phyloP scores from a whole-genome alignment of 2,329 filamentous ascomycete species.

The Malbranchea zuffiana region DNA sequence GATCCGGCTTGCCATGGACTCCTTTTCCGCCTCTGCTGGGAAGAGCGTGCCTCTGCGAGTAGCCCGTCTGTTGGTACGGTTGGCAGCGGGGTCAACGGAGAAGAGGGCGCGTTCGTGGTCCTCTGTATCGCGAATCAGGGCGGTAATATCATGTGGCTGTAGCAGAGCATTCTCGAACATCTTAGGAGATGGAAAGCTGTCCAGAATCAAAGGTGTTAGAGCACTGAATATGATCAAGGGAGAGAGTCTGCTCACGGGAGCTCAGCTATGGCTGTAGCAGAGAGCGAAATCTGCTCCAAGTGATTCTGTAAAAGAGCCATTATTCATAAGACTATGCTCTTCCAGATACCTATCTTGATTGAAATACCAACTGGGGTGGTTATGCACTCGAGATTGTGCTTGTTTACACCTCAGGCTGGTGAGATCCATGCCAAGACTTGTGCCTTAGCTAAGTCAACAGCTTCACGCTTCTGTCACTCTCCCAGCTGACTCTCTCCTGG shows the following conservation, averaged over 20 bases:
- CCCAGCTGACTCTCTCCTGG: too few relatives aligned
- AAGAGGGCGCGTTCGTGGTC: conserved; percentile 89
- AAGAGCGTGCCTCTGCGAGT: conserved; percentile 42
- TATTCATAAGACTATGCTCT: too few relatives aligned
- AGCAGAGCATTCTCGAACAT: conserved; percentile 93
- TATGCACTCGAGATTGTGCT: too few relatives aligned
- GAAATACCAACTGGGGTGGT: too few relatives aligned
- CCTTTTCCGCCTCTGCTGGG: conserved; percentile 28
- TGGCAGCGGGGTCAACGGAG: conserved; percentile 63
- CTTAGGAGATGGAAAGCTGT: conserved; percentile 77
- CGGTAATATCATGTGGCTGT: conserved; percentile 79
- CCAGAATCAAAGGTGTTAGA: conserved; percentile 1
- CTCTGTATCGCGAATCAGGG: conserved; percentile 90
- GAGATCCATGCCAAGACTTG: too few relatives aligned
- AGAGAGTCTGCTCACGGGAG: conserved; percentile 52
- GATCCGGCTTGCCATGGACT: conserved; percentile 37
- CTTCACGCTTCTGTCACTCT: too few relatives aligned
- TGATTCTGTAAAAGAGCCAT: conserved; percentile 63
- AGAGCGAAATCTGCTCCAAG: conserved; percentile 65
- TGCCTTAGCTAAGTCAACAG: too few relatives aligned
- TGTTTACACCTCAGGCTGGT: too few relatives aligned
- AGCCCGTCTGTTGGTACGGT: conserved; percentile 36
- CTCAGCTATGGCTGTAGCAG: conserved; percentile 63
- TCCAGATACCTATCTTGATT: too few relatives aligned
- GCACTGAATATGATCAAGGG: conserved; percentile 3